Conservation (phyloP, 1,284 basidiomycete species). For the Trametes versicolor region DNA sequence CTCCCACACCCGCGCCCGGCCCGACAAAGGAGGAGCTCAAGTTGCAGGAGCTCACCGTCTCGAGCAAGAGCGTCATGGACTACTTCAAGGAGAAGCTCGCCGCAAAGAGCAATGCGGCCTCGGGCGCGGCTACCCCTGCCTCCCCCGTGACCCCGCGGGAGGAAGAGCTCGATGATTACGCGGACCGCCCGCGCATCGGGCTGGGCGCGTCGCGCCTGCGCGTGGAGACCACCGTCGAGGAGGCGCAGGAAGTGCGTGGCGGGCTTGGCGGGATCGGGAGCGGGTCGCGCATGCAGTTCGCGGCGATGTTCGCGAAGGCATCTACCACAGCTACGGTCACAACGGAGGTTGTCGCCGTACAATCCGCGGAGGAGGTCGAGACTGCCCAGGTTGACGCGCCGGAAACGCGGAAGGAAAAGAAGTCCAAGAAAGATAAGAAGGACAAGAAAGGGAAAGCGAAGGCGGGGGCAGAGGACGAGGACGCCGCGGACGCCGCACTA, state of each 20-base stretch:
- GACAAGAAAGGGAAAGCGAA: constrained; percentile 25
- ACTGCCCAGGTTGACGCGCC: not conserved
- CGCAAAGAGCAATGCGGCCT: constrained; percentile 41
- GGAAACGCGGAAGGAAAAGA: constrained; percentile 24
- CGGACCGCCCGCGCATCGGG: constrained; percentile 33
- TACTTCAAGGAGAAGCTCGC: constrained; percentile 49
- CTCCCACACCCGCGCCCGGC: constrained; percentile 27
- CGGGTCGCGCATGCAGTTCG: constrained; percentile 27
- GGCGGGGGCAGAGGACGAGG: constrained; percentile 13
- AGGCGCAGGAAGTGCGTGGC: constrained; percentile 19
- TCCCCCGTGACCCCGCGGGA: constrained; percentile 4
- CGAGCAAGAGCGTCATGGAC: constrained; percentile 48
- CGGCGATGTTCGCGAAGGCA: constrained; percentile 32
- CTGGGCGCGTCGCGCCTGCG: constrained; percentile 32
- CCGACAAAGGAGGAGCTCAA: constrained; percentile 32
- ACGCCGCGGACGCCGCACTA: constrained; percentile 5
- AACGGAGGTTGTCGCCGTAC: constrained; percentile 5
- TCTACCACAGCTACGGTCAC: constrained; percentile 23
- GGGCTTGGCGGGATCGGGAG: constrained; percentile 33
- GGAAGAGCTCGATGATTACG: constrained; percentile 26
- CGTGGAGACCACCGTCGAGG: constrained; percentile 19
- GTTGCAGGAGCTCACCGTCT: constrained; percentile 45
- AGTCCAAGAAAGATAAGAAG: constrained; percentile 24
- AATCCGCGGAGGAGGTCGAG: not conserved
- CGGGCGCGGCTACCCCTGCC: constrained; percentile 14